A percentile compares a stretch with the other conserved stretches of the same genome.
These are phyloP conservation scores for Komagataella phaffii DNA, from an alignment of 805 yeast genomes.

Conservation along the genomic window DNA sequence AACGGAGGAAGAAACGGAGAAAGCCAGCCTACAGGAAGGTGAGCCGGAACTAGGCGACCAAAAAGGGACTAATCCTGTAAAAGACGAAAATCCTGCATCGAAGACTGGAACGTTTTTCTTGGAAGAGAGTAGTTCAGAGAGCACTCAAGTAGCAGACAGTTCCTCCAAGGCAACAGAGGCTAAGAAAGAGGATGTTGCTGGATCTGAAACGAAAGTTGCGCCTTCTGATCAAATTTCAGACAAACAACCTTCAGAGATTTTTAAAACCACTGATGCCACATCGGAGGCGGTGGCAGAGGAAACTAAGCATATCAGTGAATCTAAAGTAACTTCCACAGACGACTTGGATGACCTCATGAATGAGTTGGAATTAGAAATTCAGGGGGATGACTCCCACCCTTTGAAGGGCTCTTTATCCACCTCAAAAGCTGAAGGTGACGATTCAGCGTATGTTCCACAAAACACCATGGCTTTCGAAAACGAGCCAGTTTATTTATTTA, in stretches of 20 bases:
- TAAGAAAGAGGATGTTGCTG: neutral
- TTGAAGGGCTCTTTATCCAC: neutral
- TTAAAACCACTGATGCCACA: neutral
- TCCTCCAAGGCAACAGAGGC: constrained; percentile 1
- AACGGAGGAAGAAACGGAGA: neutral
- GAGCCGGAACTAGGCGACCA: constrained; percentile 6
- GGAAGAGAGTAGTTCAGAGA: too few relatives aligned
- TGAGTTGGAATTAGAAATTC: neutral
- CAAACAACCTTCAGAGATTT: constrained; percentile 2
- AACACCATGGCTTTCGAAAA: constrained; percentile 21
- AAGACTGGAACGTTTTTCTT: too few relatives aligned
- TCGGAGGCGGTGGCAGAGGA: neutral
- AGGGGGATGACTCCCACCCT: neutral
- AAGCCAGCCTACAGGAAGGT: constrained; percentile 1
- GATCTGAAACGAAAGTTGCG: constrained; percentile 2
- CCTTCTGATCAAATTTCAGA: constrained; percentile 2
- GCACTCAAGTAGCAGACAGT: neutral
- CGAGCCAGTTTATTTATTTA: constrained; percentile 63
- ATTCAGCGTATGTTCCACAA: constrained; percentile 18
- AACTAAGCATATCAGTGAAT: neutral
- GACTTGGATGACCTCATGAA: neutral
- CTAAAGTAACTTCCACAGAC: neutral
- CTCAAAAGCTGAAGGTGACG: constrained; percentile 6
- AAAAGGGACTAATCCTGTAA: constrained; percentile 1
- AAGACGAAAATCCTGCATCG: constrained; percentile 1